Evolutionary conservation across 2,329 filamentous ascomycete genomes (phyloP).

Genomic region (Neodidymelliopsis sp.): DNA sequence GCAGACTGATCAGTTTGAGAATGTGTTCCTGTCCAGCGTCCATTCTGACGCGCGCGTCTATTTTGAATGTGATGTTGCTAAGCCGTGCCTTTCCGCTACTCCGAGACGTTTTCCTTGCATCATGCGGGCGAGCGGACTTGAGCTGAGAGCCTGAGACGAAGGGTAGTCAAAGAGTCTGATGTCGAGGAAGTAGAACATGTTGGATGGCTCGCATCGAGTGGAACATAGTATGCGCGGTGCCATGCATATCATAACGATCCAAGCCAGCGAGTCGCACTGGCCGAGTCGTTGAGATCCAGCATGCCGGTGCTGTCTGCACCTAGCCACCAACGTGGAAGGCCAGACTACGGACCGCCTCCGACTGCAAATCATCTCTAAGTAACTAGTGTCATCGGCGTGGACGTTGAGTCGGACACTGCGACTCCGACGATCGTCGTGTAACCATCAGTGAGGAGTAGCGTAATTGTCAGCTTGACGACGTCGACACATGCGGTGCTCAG

Average conservation of each 20-base stretch:
- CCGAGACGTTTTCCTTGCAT: constrained; percentile 1
- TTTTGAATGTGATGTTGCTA: background rate
- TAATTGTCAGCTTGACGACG: constrained; percentile 6
- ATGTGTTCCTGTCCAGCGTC: background rate
- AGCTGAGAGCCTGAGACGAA: background rate
- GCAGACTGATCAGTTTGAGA: constrained; percentile 10
- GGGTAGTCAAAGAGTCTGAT: background rate
- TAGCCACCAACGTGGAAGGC: constrained; percentile 16
- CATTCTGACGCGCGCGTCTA: constrained; percentile 8
- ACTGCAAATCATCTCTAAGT: constrained; percentile 19
- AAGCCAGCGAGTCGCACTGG: constrained; percentile 1
- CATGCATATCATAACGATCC: background rate
- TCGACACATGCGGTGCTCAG: background rate
- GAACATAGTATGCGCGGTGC: background rate
- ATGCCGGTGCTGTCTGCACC: constrained; percentile 5
- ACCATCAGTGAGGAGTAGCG: background rate
- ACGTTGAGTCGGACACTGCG: constrained; percentile 6
- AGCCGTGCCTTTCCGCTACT: constrained; percentile 13
- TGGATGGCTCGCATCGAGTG: constrained; percentile 4
- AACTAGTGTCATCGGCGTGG: constrained; percentile 8
- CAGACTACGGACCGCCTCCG: constrained; percentile 16
- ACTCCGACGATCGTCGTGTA: constrained; percentile 2
- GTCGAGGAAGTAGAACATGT: background rate
- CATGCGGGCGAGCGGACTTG: background rate
- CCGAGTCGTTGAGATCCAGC: constrained; percentile 11